Evolutionary conservation across 2,329 filamentous ascomycete species (phyloP).

Genomic region (Arthrobotrys pseudoclavata): DNA sequence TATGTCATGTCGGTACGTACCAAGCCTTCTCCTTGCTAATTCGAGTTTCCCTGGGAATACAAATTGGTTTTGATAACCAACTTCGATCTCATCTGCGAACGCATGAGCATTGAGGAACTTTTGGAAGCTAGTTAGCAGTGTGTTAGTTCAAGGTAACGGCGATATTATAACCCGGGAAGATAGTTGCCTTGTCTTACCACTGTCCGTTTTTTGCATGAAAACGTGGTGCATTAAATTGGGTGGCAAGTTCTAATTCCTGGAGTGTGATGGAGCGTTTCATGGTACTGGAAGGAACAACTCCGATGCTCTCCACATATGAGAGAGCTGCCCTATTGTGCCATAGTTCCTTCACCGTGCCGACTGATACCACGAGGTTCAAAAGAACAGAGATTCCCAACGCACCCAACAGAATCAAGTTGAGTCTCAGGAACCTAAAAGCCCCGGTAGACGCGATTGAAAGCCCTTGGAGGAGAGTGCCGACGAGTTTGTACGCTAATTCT

Average conservation of each 20-base stretch:
- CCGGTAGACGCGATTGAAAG: neutral
- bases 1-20: constrained; percentile 87
- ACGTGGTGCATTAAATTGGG: constrained; percentile 27
- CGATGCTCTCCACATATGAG: constrained; percentile 44
- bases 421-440: constrained; percentile 18
- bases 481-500: neutral
- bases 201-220: constrained; percentile 35
- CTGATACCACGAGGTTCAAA: constrained; percentile 39
- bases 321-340: constrained; percentile 50
- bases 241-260: constrained; percentile 45
- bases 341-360: constrained; percentile 30
- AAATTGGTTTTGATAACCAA: constrained; percentile 63
- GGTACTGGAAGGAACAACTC: constrained; percentile 30
- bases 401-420: constrained; percentile 35
- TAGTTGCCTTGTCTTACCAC: constrained; percentile 33
- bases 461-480: neutral
- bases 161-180: neutral
- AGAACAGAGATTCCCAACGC: constrained; percentile 38
- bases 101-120: constrained; percentile 46
- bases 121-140: constrained; percentile 36
- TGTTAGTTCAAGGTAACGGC: constrained; percentile 8
- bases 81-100: constrained; percentile 22
- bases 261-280: constrained; percentile 54
- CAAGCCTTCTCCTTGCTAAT: constrained; percentile 84
- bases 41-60: constrained; percentile 77